phyloP scores from a whole-genome alignment of 306 rosid species.

The Adenanthera pavonina region DNA sequence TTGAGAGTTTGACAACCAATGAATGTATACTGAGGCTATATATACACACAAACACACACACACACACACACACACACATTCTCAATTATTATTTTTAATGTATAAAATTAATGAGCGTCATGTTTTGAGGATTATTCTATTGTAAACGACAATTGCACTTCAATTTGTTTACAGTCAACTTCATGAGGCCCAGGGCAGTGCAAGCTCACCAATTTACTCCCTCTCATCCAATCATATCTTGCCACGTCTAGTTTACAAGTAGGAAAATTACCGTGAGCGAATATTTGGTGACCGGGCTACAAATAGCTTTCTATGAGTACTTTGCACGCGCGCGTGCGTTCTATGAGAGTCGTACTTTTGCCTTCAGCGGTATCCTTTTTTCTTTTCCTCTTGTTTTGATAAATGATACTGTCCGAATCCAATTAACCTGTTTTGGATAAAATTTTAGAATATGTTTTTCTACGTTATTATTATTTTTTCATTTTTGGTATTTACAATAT shows the following conservation, averaged over 20 bases:
- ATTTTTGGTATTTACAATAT: neutral
- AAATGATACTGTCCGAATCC: neutral
- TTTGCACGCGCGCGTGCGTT: neutral
- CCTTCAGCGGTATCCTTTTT: neutral
- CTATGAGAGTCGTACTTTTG: neutral
- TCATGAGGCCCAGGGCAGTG: neutral
- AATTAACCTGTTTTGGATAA: neutral
- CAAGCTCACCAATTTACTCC: neutral
- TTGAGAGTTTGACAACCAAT: neutral
- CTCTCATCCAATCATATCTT: neutral
- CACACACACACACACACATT: neutral
- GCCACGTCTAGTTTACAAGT: neutral
- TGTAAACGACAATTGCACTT: neutral
- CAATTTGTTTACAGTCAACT: neutral
- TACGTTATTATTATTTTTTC: neutral
- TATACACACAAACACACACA: neutral
- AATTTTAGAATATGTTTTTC: neutral
- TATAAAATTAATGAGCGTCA: neutral
- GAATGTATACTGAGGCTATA: neutral
- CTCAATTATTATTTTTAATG: neutral
- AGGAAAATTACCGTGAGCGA: neutral
- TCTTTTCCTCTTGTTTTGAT: neutral
- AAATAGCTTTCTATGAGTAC: neutral
- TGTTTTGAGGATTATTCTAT: neutral
- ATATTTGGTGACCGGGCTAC: neutral